Conservation (phyloP, 2,329 filamentous ascomycete genomes). For the Fusarium gaditjirri region DNA sequence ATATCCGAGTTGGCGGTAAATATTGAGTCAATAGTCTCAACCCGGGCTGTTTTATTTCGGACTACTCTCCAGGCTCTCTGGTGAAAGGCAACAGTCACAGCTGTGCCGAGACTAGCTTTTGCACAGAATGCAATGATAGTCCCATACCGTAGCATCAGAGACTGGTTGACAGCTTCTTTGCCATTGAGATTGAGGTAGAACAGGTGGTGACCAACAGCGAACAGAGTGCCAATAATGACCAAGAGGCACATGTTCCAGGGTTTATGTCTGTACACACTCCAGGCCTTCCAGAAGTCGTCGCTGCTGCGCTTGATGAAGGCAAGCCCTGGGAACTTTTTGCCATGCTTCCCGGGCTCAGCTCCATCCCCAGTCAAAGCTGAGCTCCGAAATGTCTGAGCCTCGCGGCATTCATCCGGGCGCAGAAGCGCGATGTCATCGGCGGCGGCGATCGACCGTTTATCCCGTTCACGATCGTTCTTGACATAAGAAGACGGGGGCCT, state of each 20-base stretch:
- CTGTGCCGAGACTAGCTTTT: background rate
- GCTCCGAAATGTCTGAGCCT: background rate
- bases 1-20: background rate
- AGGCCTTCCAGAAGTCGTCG: background rate
- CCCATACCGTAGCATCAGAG: rapidly evolving
- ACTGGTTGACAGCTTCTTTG: background rate
- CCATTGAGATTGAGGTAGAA: background rate
- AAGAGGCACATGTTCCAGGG: background rate
- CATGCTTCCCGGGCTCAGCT: rapidly evolving
- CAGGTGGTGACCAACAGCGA: background rate
- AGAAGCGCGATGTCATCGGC: too few relatives aligned
- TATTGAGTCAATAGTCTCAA: rapidly evolving
- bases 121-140: rapidly evolving
- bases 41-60: background rate
- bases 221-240: rapidly evolving
- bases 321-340: rapidly evolving
- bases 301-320: background rate
- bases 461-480: too few relatives aligned
- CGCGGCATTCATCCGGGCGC: too few relatives aligned
- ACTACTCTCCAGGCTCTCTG: background rate
- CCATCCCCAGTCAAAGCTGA: rapidly evolving
- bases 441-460: too few relatives aligned
- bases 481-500: too few relatives aligned
- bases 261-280: rapidly evolving
- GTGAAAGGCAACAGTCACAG: background rate